phyloP scores from a whole-genome alignment of 345 rosid genomes.

The Acer saccharum region DNA sequence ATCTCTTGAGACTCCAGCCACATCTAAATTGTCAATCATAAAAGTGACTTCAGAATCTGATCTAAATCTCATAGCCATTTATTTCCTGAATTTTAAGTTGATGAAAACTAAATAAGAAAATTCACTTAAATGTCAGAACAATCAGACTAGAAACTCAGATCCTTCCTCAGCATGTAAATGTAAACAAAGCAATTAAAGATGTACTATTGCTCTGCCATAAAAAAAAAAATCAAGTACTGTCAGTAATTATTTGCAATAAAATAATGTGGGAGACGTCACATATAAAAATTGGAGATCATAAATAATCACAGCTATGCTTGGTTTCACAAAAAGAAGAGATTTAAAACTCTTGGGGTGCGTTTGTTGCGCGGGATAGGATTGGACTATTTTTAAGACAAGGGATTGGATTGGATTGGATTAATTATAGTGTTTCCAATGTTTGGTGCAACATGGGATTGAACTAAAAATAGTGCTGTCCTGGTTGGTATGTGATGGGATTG shows the following conservation, averaged over 20 bases:
- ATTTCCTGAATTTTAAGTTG: background rate
- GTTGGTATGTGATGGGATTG: no score
- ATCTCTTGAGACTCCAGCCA: slow-evolving; percentile 36
- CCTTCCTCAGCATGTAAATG: background rate
- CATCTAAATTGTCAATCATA: slow-evolving; percentile 32
- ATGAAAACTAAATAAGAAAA: slow-evolving; percentile 11
- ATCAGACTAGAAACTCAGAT: background rate
- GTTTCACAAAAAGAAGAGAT: background rate
- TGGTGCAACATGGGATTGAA: no score
- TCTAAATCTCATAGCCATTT: slow-evolving; percentile 1
- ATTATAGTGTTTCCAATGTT: no score
- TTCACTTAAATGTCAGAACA: background rate
- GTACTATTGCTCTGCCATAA: background rate
- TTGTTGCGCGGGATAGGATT: no score
- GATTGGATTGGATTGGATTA: no score
- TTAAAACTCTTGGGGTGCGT: background rate
- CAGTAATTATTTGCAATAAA: background rate
- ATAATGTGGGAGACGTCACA: background rate
- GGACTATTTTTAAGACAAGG: no score
- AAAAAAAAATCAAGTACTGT: background rate
- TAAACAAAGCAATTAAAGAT: background rate
- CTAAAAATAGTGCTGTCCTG: no score
- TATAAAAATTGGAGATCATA: background rate
- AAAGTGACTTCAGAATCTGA: slow-evolving; percentile 15
- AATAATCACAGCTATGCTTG: background rate